Evolutionary conservation across 2,329 filamentous ascomycete genomes (phyloP).

Genomic region (Fusarium sp.): DNA sequence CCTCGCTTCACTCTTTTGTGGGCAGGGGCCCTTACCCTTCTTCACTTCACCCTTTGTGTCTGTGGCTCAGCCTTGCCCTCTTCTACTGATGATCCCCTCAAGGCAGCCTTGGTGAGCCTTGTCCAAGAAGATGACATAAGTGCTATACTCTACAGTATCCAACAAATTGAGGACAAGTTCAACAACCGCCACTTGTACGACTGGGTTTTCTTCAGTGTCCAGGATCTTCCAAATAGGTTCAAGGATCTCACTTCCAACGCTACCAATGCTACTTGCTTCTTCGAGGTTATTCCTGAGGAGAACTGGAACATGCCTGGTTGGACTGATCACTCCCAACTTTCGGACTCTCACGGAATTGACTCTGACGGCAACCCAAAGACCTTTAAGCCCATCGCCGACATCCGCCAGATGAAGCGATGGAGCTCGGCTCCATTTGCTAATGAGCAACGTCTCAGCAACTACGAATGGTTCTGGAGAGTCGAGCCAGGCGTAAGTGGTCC

Average conservation of each 20-base stretch:
- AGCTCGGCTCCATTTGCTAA: constrained; percentile 85
- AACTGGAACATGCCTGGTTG: constrained; percentile 76
- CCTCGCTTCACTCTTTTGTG: constrained; percentile 12
- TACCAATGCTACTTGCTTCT: constrained; percentile 77
- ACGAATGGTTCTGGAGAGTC: constrained; percentile 70
- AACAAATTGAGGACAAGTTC: constrained; percentile 68
- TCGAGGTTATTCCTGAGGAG: constrained; percentile 77
- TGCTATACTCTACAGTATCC: constrained; percentile 56
- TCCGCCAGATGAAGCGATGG: constrained; percentile 84
- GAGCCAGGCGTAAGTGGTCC: constrained; percentile 65
- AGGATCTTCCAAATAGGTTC: constrained; percentile 81
- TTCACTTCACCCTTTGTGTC: constrained; percentile 36
- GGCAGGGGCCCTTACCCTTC: constrained; percentile 32
- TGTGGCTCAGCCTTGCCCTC: constrained; percentile 28
- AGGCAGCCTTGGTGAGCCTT: constrained; percentile 49
- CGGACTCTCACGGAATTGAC: background rate
- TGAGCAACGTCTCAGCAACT: constrained; percentile 73
- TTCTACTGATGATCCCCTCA: constrained; percentile 38
- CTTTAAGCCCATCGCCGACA: constrained; percentile 9
- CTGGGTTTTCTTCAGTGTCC: constrained; percentile 89
- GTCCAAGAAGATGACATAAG: constrained; percentile 47
- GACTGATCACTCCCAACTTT: constrained; percentile 13
- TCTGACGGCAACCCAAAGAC: background rate
- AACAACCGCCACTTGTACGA: constrained; percentile 86
- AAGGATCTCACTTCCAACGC: constrained; percentile 73